A percentile compares a stretch with the other conserved stretches of the same genome.
Evolutionary conservation across 2,329 filamentous ascomycete species (phyloP).

Genomic region (Malbranchea cinnamomea): DNA sequence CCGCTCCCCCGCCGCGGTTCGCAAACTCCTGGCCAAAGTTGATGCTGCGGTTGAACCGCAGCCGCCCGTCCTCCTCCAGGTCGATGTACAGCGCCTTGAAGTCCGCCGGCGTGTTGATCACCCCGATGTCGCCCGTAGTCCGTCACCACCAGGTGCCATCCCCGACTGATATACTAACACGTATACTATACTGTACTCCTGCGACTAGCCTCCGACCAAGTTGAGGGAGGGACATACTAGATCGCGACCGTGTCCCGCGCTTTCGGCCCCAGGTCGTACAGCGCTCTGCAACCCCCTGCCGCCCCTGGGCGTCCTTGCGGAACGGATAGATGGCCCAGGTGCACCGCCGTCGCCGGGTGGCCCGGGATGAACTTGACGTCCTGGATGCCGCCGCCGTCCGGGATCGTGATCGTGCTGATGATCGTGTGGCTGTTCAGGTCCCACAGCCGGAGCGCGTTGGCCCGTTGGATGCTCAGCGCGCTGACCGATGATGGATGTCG

Average conservation of each 20-base stretch:
- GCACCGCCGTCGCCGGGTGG: constrained; percentile 44
- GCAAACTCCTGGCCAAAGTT: constrained; percentile 41
- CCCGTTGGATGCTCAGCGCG: constrained; percentile 33
- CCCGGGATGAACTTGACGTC: constrained; percentile 52
- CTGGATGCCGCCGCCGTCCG: constrained; percentile 44
- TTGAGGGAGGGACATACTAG: constrained; percentile 25
- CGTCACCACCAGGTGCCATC: constrained; percentile 48
- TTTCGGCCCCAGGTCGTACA: constrained; percentile 43
- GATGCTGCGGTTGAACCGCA: constrained; percentile 46
- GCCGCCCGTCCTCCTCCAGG: constrained; percentile 37
- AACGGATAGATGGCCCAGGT: constrained; percentile 53
- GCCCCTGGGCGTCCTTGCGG: constrained; percentile 39
- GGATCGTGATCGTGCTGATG: constrained; percentile 46
- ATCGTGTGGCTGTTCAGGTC: constrained; percentile 39
- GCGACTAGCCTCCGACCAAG: neutral
- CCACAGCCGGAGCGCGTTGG: constrained; percentile 47
- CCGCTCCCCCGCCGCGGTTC: constrained; percentile 40
- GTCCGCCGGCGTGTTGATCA: constrained; percentile 47
- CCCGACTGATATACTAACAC: too few relatives aligned
- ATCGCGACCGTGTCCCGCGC: constrained; percentile 43
- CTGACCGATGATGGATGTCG: too few relatives aligned
- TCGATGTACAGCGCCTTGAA: constrained; percentile 51
- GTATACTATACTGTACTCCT: too few relatives aligned
- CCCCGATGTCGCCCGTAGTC: constrained; percentile 46
- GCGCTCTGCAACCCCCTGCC: constrained; percentile 43